Conservation (phyloP, 164 flowering plant species). For the Vitis labrusca region DNA sequence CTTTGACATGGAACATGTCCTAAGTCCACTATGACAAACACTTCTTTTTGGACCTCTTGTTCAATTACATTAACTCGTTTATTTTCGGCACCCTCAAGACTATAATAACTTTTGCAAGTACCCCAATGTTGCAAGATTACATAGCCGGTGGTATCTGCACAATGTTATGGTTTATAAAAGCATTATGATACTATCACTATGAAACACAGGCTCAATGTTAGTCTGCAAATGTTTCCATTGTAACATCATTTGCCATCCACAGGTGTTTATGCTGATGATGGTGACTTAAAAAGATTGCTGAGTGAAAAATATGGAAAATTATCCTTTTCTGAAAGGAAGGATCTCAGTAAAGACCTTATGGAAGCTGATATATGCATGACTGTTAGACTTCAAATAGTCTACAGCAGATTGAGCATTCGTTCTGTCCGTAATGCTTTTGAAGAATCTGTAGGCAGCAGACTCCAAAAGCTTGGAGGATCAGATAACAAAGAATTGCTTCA, state of each 20-base stretch:
- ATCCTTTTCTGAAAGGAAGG: conserved; percentile 46
- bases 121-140: too few species aligned
- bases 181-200: background rate
- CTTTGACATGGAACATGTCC: too few species aligned
- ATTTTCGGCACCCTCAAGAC: too few species aligned
- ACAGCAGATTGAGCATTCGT: conserved; percentile 73
- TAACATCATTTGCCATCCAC: conserved; percentile 1
- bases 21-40: too few species aligned
- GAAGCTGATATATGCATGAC: conserved; percentile 74
- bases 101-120: too few species aligned
- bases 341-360: conserved; percentile 55
- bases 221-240: background rate
- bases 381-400: conserved; percentile 85
- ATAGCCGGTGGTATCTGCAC: too few species aligned
- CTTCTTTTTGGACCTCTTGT: too few species aligned
- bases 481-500: conserved; percentile 83
- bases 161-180: too few species aligned
- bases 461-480: conserved; percentile 74
- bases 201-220: background rate
- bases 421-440: conserved; percentile 94
- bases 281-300: conserved; percentile 50
- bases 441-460: conserved; percentile 88
- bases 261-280: conserved; percentile 89
- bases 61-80: too few species aligned
- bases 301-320: conserved; percentile 59